Conservation (phyloP, 106 monocot species). For the Dendrobium officinale region DNA sequence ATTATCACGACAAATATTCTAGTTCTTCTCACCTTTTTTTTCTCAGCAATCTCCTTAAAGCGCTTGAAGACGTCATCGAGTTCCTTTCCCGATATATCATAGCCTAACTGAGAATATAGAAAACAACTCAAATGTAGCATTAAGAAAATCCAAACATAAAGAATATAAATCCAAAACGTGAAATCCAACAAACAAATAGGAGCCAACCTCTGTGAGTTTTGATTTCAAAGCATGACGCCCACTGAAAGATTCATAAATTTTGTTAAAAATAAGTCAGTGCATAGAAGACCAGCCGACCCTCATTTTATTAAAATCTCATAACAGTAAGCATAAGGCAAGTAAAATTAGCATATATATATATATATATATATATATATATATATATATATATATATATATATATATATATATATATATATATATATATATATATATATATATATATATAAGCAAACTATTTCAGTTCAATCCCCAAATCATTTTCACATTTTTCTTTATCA, state of each 20-base stretch:
- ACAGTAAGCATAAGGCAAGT: neutral
- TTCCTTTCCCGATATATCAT: conserved; percentile 73
- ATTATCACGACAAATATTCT: neutral
- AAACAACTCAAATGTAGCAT: neutral
- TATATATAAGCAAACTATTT: no score
- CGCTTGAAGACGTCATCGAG: conserved; percentile 90
- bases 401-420: no score
- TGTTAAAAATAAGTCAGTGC: neutral
- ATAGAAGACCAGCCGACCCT: neutral
- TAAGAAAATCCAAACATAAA: neutral
- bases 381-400: no score
- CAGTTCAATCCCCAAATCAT: no score
- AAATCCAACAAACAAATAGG: neutral
- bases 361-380: no score
- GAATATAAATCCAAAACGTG: neutral
- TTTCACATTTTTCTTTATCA: no score
- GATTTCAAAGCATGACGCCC: conserved; percentile 87
- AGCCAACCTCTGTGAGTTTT: conserved; percentile 68
- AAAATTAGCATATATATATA: neutral
- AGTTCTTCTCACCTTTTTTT: conserved; percentile 71
- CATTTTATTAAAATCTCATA: neutral
- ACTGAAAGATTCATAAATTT: conserved; percentile 29
- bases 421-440: no score
- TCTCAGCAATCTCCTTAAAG: conserved; percentile 94
- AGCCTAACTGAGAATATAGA: conserved; percentile 58